Evolutionary conservation across 495 filamentous ascomycete species (phyloP).

Genomic region (Mytilinidion resinicola): DNA sequence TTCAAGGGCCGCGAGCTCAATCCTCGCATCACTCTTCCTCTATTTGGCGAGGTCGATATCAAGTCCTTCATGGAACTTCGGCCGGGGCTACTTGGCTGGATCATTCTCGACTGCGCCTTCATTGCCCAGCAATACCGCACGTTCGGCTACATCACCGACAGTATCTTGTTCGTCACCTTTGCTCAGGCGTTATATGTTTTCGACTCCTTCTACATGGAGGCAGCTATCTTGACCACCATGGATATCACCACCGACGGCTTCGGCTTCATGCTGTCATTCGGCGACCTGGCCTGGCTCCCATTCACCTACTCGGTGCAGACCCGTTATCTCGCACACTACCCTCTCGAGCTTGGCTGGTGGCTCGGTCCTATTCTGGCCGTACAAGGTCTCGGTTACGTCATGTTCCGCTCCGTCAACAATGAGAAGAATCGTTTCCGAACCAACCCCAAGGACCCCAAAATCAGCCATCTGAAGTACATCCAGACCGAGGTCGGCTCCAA

Average conservation of each 20-base stretch:
- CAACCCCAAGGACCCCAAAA: constrained; percentile 72
- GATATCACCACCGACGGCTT: constrained; percentile 95
- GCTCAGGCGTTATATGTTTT: constrained; percentile 82
- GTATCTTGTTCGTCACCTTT: constrained; percentile 71
- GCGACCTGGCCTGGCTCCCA: constrained; percentile 89
- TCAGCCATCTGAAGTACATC: constrained; percentile 79
- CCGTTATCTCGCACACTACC: constrained; percentile 81
- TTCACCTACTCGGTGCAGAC: constrained; percentile 83
- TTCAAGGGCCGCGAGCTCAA: constrained; percentile 97
- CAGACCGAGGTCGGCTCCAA: constrained; percentile 75
- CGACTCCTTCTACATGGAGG: constrained; percentile 84
- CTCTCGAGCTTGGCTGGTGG: constrained; percentile 61
- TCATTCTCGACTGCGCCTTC: constrained; percentile 78
- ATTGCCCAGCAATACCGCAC: constrained; percentile 80
- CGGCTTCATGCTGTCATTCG: constrained; percentile 94
- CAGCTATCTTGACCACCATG: constrained; percentile 89
- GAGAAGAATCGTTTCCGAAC: constrained; percentile 93
- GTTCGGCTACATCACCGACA: constrained; percentile 78
- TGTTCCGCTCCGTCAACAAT: constrained; percentile 87
- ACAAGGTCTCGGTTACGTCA: constrained; percentile 64
- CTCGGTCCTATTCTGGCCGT: constrained; percentile 57
- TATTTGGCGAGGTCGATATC: constrained; percentile 80
- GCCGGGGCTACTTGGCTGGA: constrained; percentile 86
- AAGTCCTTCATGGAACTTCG: constrained; percentile 87
- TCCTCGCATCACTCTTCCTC: constrained; percentile 71